phyloP scores from a whole-genome alignment of 1,284 basidiomycete genomes.

The Malassezia globosa region DNA sequence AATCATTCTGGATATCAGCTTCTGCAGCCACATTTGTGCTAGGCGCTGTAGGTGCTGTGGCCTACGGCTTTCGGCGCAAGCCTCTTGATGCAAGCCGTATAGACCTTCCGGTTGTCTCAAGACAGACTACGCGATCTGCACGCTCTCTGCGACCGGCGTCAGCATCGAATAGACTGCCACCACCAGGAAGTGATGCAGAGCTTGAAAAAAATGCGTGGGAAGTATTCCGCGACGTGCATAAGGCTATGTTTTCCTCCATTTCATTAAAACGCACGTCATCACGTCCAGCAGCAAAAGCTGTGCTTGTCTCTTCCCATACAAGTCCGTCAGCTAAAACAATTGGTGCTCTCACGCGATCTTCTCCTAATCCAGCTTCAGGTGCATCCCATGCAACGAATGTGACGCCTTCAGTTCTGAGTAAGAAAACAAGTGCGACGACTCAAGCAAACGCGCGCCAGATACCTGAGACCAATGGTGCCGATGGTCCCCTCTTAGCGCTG shows the following conservation, averaged over 20 bases:
- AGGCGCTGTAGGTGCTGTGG: slow-evolving; percentile 6
- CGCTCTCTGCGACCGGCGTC: neutral
- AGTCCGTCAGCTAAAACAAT: neutral
- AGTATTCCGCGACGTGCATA: neutral
- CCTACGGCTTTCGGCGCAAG: slow-evolving; percentile 3
- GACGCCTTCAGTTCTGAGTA: neutral
- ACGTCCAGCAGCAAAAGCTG: neutral
- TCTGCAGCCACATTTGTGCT: slow-evolving; percentile 7
- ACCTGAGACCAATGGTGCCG: neutral
- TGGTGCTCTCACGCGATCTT: neutral
- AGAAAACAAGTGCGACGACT: neutral
- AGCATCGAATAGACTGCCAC: neutral
- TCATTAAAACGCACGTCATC: slow-evolving; percentile 4
- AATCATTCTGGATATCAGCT: too few relatives aligned
- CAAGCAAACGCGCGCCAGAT: neutral
- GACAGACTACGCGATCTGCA: neutral
- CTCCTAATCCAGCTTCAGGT: neutral
- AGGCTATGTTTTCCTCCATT: neutral
- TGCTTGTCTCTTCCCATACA: neutral
- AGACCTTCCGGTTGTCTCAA: neutral
- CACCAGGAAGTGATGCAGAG: neutral
- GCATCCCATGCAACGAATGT: neutral
- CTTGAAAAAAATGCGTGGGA: neutral
- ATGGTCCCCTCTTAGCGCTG: slow-evolving; percentile 5
- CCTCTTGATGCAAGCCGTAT: neutral